Percentiles rank a stretch among this genome's conserved stretches.
phyloP scores from a whole-genome alignment of 345 rosid genomes.

The Lepidium aucheri region DNA sequence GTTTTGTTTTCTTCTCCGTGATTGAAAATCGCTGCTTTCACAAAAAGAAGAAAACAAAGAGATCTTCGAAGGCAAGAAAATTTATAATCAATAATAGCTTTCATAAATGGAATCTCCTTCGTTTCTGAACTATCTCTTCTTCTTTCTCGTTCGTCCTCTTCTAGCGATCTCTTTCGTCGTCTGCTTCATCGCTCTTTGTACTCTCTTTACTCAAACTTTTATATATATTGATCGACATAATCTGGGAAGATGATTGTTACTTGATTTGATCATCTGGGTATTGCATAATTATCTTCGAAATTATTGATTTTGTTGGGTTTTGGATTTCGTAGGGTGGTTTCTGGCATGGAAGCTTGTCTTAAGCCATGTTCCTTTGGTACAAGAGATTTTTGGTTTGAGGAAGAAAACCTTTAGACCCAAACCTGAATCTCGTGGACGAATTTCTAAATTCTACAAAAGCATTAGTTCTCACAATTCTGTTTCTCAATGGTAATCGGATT shows the following conservation, averaged over 20 bases:
- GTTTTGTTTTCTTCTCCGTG: not conserved
- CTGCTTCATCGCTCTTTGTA: conserved; percentile 50
- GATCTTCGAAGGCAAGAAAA: not conserved
- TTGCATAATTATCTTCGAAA: not conserved
- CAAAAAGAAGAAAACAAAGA: not conserved
- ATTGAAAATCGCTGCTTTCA: too few species aligned
- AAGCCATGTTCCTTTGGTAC: conserved; percentile 76
- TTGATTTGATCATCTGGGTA: not conserved
- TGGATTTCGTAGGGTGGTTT: conserved; percentile 53
- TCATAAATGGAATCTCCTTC: conserved; percentile 23
- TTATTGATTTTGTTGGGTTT: not conserved
- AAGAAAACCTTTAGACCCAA: conserved; percentile 49
- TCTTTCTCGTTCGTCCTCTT: conserved; percentile 50
- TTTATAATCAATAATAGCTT: too few species aligned
- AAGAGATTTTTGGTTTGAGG: conserved; percentile 72
- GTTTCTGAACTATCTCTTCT: conserved; percentile 22
- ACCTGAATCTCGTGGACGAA: conserved; percentile 38
- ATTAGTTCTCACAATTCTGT: conserved; percentile 21
- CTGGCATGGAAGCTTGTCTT: conserved; percentile 87
- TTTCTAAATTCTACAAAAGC: conserved; percentile 46
- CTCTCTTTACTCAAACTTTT: not conserved
- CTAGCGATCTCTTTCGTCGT: conserved; percentile 49
- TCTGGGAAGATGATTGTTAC: too few species aligned
- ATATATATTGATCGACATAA: too few species aligned
- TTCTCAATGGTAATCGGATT: conserved; percentile 22